Evolutionary conservation across 1,139 yeast species (phyloP).

Genomic region (Lodderomyces beijingensis): DNA sequence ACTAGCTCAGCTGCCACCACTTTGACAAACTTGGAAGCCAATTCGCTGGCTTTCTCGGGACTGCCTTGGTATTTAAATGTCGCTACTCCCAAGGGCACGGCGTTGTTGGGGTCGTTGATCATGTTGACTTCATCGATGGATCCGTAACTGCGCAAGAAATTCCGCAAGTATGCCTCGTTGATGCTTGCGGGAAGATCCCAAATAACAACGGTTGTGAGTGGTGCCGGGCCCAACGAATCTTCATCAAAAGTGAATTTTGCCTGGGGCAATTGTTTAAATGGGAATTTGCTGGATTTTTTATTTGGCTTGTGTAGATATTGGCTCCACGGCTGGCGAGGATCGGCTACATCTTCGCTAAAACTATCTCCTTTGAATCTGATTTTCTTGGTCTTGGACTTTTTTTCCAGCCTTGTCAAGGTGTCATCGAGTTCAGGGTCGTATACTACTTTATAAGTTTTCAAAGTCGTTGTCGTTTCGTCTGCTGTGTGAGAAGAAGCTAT

Average conservation of each 20-base stretch:
- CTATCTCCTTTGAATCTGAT: constrained; percentile 35
- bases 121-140: constrained; percentile 48
- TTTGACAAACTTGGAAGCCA: constrained; percentile 32
- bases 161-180: constrained; percentile 46
- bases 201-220: constrained; percentile 64
- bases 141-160: constrained; percentile 59
- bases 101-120: constrained; percentile 69
- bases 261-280: constrained; percentile 45
- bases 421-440: constrained; percentile 57
- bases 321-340: constrained; percentile 32
- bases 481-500: neutral
- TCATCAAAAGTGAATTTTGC: constrained; percentile 60
- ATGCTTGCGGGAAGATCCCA: constrained; percentile 55
- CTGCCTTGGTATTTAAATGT: constrained; percentile 61
- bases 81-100: constrained; percentile 76
- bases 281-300: constrained; percentile 39
- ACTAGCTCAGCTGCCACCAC: constrained; percentile 25
- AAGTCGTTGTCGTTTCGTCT: neutral
- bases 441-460: constrained; percentile 39
- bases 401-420: constrained; percentile 24
- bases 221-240: constrained; percentile 73
- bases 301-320: constrained; percentile 39
- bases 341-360: constrained; percentile 17
- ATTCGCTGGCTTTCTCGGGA: constrained; percentile 47
- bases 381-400: constrained; percentile 35